Conservation (phyloP, 768 basidiomycete species). For the Megacollybia marginata region DNA sequence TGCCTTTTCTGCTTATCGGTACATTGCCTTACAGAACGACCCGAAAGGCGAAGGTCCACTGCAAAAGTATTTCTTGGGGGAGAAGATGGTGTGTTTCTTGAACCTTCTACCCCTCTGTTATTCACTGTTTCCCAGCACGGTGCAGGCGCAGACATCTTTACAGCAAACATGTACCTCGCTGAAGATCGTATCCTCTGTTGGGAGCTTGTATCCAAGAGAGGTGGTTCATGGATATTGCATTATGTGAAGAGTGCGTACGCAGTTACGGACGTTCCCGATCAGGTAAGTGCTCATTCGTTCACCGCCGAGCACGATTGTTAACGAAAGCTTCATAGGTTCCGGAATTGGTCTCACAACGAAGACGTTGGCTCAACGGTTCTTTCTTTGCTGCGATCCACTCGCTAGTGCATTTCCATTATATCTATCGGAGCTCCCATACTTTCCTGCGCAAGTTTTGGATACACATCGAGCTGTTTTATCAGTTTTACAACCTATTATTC, state of each 20-base stretch:
- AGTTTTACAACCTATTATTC: slow-evolving; percentile 84
- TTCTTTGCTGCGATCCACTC: slow-evolving; percentile 97
- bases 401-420: slow-evolving; percentile 88
- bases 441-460: slow-evolving; percentile 88
- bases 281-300: slow-evolving; percentile 32
- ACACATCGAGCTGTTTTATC: slow-evolving; percentile 90
- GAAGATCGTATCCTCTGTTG: slow-evolving; percentile 95
- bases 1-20: slow-evolving; percentile 87
- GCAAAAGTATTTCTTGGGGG: slow-evolving; percentile 95
- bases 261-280: slow-evolving; percentile 89
- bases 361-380: slow-evolving; percentile 95
- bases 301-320: neutral
- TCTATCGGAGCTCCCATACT: slow-evolving; percentile 84
- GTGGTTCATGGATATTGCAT: slow-evolving; percentile 86
- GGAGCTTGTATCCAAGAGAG: slow-evolving; percentile 95
- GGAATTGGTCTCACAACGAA: slow-evolving; percentile 89
- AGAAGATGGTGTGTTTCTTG: slow-evolving; percentile 53
- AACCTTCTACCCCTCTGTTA: neutral
- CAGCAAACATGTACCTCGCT: slow-evolving; percentile 94
- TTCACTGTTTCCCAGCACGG: slow-evolving; percentile 42
- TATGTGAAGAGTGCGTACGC: slow-evolving; percentile 95
- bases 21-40: slow-evolving; percentile 90
- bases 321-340: slow-evolving; percentile 46
- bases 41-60: slow-evolving; percentile 75
- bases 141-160: slow-evolving; percentile 84